Conservation (phyloP, 2,329 filamentous ascomycete genomes). For the Sclerotinia minor region DNA sequence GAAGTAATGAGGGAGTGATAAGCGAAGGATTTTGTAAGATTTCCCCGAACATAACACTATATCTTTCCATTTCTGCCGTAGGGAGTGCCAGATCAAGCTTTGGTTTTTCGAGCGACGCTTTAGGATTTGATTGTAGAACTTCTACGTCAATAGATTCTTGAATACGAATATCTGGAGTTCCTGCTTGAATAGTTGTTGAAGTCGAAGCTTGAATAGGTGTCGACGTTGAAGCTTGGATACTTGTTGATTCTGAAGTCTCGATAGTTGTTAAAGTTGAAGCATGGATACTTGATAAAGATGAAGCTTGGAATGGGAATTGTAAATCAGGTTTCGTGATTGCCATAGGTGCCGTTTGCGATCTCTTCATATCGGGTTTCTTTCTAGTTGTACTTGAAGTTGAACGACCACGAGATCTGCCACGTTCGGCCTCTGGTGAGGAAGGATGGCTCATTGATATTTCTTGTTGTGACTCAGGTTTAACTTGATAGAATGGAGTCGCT, state of each 20-base stretch:
- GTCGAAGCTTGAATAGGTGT: neutral
- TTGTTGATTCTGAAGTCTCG: constrained; percentile 5
- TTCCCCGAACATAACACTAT: constrained; percentile 88
- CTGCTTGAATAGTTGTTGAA: constrained; percentile 8
- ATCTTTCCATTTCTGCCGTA: constrained; percentile 77
- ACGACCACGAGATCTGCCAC: constrained; percentile 29
- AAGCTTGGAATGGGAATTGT: constrained; percentile 22
- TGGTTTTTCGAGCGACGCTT: constrained; percentile 33
- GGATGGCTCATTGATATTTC: constrained; percentile 20
- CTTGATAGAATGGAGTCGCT: constrained; percentile 38
- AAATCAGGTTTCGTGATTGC: constrained; percentile 33
- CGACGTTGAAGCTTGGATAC: neutral
- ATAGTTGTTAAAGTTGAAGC: constrained; percentile 5
- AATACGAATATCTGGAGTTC: constrained; percentile 33
- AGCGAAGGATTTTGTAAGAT: constrained; percentile 55
- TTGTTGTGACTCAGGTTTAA: constrained; percentile 33
- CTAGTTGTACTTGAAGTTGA: constrained; percentile 34
- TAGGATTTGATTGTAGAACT: constrained; percentile 17
- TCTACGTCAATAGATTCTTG: constrained; percentile 30
- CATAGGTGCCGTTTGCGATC: constrained; percentile 38
- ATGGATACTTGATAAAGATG: constrained; percentile 10
- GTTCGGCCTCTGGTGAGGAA: constrained; percentile 25
- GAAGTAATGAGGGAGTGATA: constrained; percentile 46
- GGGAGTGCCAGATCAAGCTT: constrained; percentile 79
- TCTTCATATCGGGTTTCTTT: constrained; percentile 35